Evolutionary conservation across 768 basidiomycete genomes (phyloP), one percentile per base, ranked within the genome.

Genomic region (Aureoboletus auriporus): DNA sequence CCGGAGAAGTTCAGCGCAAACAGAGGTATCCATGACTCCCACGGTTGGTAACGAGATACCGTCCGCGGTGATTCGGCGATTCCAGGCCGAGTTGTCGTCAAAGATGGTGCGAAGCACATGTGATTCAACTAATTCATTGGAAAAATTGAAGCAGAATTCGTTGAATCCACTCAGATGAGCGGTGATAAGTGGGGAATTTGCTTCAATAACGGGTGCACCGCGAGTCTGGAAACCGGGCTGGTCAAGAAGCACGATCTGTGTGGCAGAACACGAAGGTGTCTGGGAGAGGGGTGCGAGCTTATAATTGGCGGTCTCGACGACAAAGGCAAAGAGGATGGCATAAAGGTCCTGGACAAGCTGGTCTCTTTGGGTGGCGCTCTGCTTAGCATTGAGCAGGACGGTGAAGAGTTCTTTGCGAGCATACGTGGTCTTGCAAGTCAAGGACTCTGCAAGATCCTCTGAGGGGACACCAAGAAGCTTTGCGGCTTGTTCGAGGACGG

Each of bases 291-390:
- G 75, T 10, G 77, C 72, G 20, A 82, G 64, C 55, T 73, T 73
- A 59, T 79, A 76, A 61, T 84, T 84, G 52, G 78, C 78, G 10
- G 79, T 80, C 60, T 84, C 82, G 42, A 82, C 77, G 37, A 83
- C 73, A 51, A 76, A 83, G 0, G 81, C 75, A 53, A 83, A 83
- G 39, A 83, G 69, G 57, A 83, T 82, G 30, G 78, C 75, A 55
- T 83, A 84, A 33, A 83, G 73, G 53, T 82, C 81, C 46, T 74
- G 71, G 26, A 79, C 71, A 34, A 84, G 70, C 28, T 70, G 69
- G 50, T 83, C 79, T 28, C 81, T 73, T 57, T 83, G 82, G 1
- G 58, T 57, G 1, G 69, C 69, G 36, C 82, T 77, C 52, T 78
- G 80, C 40, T 71, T 68, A 0, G 71, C 72, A 46, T 75, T 74